Evolutionary conservation across 495 filamentous ascomycete genomes (phyloP), one percentile per base, ranked within the genome.

Genomic region (Penicillium robsamsonii): DNA sequence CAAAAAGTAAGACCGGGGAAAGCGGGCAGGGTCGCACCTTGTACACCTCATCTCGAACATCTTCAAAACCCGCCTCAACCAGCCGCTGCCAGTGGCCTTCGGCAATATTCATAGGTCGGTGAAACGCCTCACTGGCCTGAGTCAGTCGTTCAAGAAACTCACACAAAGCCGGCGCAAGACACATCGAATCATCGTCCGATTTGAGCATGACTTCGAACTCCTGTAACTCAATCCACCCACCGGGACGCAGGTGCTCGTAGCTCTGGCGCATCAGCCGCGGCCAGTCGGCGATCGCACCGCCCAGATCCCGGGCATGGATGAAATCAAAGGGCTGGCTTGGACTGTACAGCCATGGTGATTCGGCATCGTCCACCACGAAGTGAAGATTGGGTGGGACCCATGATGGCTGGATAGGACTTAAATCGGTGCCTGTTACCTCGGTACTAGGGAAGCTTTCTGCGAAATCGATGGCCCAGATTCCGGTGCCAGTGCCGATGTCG

Each of bases 401-500:
- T 15, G 67, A 68, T 30, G 63, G 61, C 33, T 66, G 66, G 55
- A 70, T 67, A 22, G 61, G 66, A 53, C 66, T 83, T 50, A 59
- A 62, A 46, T 69, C 60, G n/a, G 62, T 68, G 20, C 59, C 57
- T 27, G 60, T 55, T 5, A 89, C 70, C 49, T 79, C 79, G 11
- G 84, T 74, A 56, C 71, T 60, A 20, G 81, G 79, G 60, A 80
- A 84, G 18, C 70, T 51, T 58, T 89, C 84, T n/a, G 79, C 64
- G 24, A 68, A 83, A 63, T 80, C 83, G 51, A 86, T 81, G 33
- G 82, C 82, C 83, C 84, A 88, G 33, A 86, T 84, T 31, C 85
- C 77, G 3, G 77, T 80, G 2, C 87, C 87, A 1, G 86, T 89
- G 42, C 87, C 87, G 37, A 90, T 62, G 59, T 91, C 87, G 10